Evolutionary conservation across 306 rosid genomes (phyloP).

Genomic region (Pachyrhizus erosus): DNA sequence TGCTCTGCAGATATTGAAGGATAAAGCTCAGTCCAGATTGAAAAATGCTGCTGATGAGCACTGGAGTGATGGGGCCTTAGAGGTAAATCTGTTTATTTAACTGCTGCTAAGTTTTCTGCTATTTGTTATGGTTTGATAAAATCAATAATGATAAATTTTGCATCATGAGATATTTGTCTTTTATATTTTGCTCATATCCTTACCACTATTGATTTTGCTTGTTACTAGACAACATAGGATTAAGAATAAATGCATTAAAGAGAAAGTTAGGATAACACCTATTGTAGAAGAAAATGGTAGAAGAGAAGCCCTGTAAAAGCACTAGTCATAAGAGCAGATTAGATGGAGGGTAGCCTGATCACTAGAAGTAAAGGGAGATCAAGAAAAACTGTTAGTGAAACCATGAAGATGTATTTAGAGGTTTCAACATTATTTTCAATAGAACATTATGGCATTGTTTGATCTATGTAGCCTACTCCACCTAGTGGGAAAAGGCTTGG

Average conservation of each 20-base stretch:
- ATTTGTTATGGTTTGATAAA: conserved; percentile 22
- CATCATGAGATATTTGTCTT: conserved; percentile 21
- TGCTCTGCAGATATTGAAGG: conserved; percentile 71
- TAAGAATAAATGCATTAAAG: neutral
- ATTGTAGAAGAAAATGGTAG: neutral
- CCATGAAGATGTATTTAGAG: neutral
- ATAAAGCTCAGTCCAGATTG: conserved; percentile 78
- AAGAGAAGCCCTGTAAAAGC: neutral
- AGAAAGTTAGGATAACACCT: neutral
- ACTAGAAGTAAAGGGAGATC: neutral
- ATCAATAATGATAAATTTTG: neutral
- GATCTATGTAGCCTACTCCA: neutral
- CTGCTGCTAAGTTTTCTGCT: conserved; percentile 24
- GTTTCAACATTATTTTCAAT: neutral
- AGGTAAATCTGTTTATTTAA: conserved; percentile 60
- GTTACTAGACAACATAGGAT: neutral
- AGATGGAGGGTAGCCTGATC: neutral
- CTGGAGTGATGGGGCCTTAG: conserved; percentile 98
- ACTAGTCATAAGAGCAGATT: neutral
- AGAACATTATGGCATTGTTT: neutral
- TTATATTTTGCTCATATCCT: conserved; percentile 12
- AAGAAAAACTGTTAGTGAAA: neutral
- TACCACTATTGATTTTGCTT: neutral
- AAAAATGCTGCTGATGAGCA: conserved; percentile 93
- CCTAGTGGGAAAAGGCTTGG: neutral